Base-by-base conservation (phyloP, 2,329 filamentous ascomycete genomes). In the Botrytis cinerea region DNA sequence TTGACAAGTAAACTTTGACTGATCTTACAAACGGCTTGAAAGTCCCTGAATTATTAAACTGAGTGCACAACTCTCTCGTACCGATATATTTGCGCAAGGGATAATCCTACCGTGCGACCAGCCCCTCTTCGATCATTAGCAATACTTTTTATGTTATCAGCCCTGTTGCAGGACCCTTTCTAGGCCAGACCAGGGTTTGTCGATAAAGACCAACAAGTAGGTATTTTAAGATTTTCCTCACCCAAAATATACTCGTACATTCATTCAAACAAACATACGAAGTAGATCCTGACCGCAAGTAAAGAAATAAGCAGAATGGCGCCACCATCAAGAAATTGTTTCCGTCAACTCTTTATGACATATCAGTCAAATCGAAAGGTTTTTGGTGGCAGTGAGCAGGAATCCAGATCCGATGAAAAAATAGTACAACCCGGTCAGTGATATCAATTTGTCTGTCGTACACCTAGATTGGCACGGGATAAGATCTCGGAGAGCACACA, bases 291-390 rank as follows among this genome's bases (percentile, higher is more conserved):
- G 10, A 40, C 66, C 32, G 22, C 40, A 6, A 46, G 14, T 12
- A 62, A 18, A 57, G 14, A 57, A 28, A 35, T 14, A 38, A 61
- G 20, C 54, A 70, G 25, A 32, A 70, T 70, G 68, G 20, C 54
- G 16, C n/a, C n/a, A 46, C 8, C 8, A 38, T 61, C 68, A 22
- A 61, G 68, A n/a, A 70, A 46, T n/a, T 70, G 68, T 20, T 61
- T 70, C 40, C 22, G 18, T 35, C 20, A 46, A 25, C 60, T 70
- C 54, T 62, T 70, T 12, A 70, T 14, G 22, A 46, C 66, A 57
- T 32, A 51, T 57, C 35, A 57, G 10, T 46, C 48, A 25, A 59
- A n/a, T 57, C 66, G 40, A n/a, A 57, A 38, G 28, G 18, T 28
- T 10, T 3, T 20, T 46, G 54, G 40, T 62, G 54, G 66, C 22